Conservation (phyloP, 228 moss, liverwort and hornwort species). For the Sphagnum fallax region DNA sequence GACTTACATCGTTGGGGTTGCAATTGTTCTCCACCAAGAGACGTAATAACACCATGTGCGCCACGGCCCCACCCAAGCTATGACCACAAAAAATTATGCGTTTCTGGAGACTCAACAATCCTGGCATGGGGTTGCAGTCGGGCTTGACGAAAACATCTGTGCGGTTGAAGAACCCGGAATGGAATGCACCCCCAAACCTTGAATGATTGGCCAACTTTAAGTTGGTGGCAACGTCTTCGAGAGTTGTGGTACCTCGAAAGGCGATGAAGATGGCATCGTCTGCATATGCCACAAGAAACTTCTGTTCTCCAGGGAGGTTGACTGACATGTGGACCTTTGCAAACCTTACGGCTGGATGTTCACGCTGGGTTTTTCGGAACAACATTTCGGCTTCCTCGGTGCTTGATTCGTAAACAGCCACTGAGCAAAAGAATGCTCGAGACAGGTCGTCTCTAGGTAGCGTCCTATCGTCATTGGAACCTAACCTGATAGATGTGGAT, state of each 20-base stretch:
- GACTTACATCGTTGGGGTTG: neutral
- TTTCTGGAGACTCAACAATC: neutral
- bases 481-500: no score
- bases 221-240: neutral
- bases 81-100: conserved; percentile 11
- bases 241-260: conserved; percentile 3
- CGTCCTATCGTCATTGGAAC: neutral
- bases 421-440: conserved; percentile 1
- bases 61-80: conserved; percentile 9
- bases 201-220: neutral
- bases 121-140: neutral
- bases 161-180: neutral
- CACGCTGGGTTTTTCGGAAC: neutral
- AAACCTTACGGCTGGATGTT: neutral
- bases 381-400: neutral
- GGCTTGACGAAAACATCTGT: neutral
- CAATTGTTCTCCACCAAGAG: conserved; percentile 1
- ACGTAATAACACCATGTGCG: conserved; percentile 8
- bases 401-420: neutral
- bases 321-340: neutral
- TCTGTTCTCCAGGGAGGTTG: neutral
- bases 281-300: conserved; percentile 3
- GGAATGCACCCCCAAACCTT: neutral
- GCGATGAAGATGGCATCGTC: neutral
- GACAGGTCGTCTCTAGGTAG: neutral